Evolutionary conservation across 306 rosid genomes (phyloP).

Genomic region (Senna tora): DNA sequence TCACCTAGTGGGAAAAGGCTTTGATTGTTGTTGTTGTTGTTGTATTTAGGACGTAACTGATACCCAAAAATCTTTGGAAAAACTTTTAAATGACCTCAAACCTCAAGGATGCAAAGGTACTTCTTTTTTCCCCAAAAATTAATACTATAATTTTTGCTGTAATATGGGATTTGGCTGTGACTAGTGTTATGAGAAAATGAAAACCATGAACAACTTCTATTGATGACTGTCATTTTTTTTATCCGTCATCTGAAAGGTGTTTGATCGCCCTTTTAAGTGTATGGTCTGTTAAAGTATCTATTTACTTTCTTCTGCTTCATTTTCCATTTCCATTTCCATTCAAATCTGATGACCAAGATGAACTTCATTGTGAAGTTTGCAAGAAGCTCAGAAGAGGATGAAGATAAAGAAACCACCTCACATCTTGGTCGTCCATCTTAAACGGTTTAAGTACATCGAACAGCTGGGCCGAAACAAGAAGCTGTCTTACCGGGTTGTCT

Average conservation of each 20-base stretch:
- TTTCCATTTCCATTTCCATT: not conserved
- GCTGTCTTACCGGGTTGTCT: constrained; percentile 84
- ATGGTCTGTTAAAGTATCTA: constrained; percentile 11
- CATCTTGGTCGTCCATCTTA: constrained; percentile 81
- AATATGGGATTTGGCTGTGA: constrained; percentile 15
- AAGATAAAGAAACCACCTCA: constrained; percentile 95
- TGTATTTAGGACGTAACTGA: no score
- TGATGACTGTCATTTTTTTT: not conserved
- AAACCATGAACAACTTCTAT: constrained; percentile 8
- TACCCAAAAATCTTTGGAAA: no score
- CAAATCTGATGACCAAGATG: constrained; percentile 22
- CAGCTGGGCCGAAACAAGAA: constrained; percentile 92
- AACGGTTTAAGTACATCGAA: constrained; percentile 89
- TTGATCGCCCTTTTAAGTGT: not conserved
- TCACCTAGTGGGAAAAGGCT: no score
- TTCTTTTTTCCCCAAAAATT: no score
- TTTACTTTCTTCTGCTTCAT: not conserved
- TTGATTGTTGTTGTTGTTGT: no score
- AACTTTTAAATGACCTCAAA: no score
- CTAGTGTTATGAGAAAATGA: not conserved
- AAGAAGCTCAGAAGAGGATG: constrained; percentile 98
- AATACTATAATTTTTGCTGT: not conserved
- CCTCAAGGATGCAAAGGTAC: no score
- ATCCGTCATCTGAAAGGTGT: not conserved
- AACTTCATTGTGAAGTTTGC: constrained; percentile 59